These are phyloP conservation scores for Triticum dicoccoides DNA, from an alignment of 176 grass and related monocot species.

Conservation along the genomic window DNA sequence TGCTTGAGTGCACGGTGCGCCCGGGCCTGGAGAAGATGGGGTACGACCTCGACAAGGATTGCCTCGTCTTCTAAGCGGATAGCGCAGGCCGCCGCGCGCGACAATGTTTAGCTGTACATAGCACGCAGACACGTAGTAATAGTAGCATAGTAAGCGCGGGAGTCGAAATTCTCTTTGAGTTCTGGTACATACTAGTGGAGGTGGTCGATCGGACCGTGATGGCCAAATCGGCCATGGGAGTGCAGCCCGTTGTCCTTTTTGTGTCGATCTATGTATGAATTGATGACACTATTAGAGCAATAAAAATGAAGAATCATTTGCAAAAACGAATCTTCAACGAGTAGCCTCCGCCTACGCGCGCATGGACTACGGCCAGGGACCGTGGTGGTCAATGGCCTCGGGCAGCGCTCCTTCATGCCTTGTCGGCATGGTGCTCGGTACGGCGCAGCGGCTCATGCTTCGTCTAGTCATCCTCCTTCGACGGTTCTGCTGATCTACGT, in stretches of 20 bases:
- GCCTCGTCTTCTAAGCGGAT: conserved; percentile 52
- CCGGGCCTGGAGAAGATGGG: conserved; percentile 84
- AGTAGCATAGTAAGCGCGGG: not conserved
- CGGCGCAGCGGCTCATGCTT: too few relatives aligned
- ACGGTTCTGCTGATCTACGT: too few relatives aligned
- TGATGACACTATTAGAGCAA: not conserved
- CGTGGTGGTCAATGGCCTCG: too few relatives aligned
- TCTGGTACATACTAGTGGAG: not conserved
- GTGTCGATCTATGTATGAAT: not conserved
- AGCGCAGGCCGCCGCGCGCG: not conserved
- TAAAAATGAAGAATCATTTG: not conserved
- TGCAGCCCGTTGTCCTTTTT: not conserved
- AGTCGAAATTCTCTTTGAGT: not conserved
- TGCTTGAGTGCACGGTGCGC: conserved; percentile 65
- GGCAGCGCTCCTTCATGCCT: too few relatives aligned
- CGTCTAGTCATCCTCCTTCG: too few relatives aligned
- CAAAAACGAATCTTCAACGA: too few relatives aligned
- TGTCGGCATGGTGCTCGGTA: too few relatives aligned
- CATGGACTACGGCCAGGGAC: too few relatives aligned
- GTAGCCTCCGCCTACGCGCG: too few relatives aligned
- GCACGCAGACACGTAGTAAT: not conserved
- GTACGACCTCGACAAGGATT: conserved; percentile 47
- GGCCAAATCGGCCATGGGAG: not conserved
- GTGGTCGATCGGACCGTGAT: not conserved
- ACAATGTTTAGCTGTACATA: not conserved